These are phyloP conservation scores for Suillus americanus DNA, from an alignment of 768 basidiomycete genomes.

Conservation along the genomic window DNA sequence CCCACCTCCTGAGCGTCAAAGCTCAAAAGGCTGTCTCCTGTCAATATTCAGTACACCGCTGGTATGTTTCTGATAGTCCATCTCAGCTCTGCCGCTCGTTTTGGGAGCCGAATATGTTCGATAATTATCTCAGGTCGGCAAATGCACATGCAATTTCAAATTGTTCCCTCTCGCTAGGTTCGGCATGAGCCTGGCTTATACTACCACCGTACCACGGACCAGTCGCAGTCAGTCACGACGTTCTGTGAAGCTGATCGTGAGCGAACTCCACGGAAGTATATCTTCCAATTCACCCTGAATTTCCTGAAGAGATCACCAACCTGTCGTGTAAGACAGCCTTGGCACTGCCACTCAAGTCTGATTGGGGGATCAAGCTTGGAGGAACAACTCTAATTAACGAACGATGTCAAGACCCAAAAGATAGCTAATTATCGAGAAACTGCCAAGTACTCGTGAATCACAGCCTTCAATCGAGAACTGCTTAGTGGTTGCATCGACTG, in stretches of 20 bases:
- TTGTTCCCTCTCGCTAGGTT: neutral
- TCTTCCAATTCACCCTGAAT: neutral
- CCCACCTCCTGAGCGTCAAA: neutral
- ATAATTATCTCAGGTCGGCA: neutral
- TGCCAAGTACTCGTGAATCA: neutral
- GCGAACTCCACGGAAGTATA: neutral
- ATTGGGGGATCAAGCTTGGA: neutral
- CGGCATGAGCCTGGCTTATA: neutral
- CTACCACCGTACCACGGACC: neutral
- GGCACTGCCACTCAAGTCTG: neutral
- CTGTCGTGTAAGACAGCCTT: neutral
- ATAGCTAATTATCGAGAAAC: too few relatives aligned
- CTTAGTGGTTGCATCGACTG: too few relatives aligned
- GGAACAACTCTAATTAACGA: neutral
- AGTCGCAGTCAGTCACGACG: neutral
- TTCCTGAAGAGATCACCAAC: neutral
- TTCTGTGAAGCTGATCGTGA: neutral
- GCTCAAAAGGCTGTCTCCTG: neutral
- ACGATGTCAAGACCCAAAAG: neutral
- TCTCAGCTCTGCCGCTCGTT: neutral
- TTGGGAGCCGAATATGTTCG: neutral
- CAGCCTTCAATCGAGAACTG: neutral
- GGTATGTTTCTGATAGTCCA: neutral
- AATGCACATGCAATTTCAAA: neutral
- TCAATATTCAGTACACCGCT: neutral